Conservation (phyloP, 345 rosid genomes). For the Arabis hirsuta region DNA sequence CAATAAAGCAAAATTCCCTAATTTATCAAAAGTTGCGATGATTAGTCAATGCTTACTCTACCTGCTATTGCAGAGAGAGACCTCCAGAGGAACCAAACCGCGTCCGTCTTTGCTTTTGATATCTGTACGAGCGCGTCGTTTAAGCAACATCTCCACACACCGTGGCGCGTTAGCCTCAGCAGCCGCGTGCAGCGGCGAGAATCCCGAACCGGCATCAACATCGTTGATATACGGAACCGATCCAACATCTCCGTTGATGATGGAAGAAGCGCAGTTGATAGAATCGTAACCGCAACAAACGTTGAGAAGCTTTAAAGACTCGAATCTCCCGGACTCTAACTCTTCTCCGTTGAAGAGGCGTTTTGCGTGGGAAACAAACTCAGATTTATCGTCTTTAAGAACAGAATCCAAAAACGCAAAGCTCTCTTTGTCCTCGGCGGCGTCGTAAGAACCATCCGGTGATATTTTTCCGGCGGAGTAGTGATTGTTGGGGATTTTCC, state of each 20-base stretch:
- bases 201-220: constrained; percentile 43
- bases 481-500: constrained; percentile 21
- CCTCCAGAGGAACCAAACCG: constrained; percentile 63
- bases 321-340: constrained; percentile 40
- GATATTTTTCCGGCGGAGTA: constrained; percentile 23
- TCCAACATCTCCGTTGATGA: constrained; percentile 67
- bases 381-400: constrained; percentile 52
- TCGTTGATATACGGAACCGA: constrained; percentile 60
- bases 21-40: constrained; percentile 27
- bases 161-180: constrained; percentile 62
- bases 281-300: constrained; percentile 66
- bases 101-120: constrained; percentile 63
- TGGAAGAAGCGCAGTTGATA: constrained; percentile 56
- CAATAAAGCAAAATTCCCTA: constrained; percentile 24
- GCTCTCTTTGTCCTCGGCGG: constrained; percentile 30
- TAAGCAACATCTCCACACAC: constrained; percentile 69
- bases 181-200: constrained; percentile 68
- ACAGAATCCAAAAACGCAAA: constrained; percentile 46
- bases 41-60: constrained; percentile 38
- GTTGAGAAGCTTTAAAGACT: constrained; percentile 54
- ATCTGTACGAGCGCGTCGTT: constrained; percentile 79
- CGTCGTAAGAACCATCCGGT: constrained; percentile 3
- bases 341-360: constrained; percentile 33
- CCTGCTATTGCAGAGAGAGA: constrained; percentile 63
- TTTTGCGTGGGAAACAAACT: constrained; percentile 42